Evolutionary conservation across 2,329 filamentous ascomycete genomes (phyloP).

Genomic region (Penicillium psychrosexuale): DNA sequence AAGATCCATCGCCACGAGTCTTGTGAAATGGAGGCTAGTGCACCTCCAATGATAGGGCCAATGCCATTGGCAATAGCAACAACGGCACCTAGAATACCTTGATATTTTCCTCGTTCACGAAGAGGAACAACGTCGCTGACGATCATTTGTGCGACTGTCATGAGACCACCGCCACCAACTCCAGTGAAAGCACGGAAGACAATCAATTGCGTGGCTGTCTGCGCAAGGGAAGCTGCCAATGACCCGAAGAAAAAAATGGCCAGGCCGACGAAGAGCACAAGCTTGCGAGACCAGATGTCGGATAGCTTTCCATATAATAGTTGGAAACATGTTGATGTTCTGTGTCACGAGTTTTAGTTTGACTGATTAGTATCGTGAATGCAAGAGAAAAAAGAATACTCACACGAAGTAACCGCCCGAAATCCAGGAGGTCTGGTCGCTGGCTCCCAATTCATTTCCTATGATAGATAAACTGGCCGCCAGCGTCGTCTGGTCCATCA

Average conservation of each 20-base stretch:
- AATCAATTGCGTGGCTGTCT: slow-evolving; percentile 57
- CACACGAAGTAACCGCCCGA: slow-evolving; percentile 57
- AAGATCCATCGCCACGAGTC: slow-evolving; percentile 56
- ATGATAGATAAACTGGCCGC: slow-evolving; percentile 56
- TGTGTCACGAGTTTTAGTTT: slow-evolving; percentile 35
- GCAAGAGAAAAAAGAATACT: slow-evolving; percentile 26
- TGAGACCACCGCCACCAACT: slow-evolving; percentile 60
- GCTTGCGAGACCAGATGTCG: slow-evolving; percentile 60
- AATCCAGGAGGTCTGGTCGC: slow-evolving; percentile 54
- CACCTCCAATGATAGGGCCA: slow-evolving; percentile 54
- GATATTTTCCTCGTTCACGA: slow-evolving; percentile 59
- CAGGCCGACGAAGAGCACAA: slow-evolving; percentile 54
- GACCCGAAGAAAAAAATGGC: slow-evolving; percentile 55
- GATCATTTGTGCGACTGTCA: slow-evolving; percentile 59
- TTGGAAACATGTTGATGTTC: slow-evolving; percentile 67
- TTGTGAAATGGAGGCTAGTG: slow-evolving; percentile 45
- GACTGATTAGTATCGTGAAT: not conserved
- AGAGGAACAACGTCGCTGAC: slow-evolving; percentile 60
- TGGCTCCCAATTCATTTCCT: slow-evolving; percentile 50
- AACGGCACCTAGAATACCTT: slow-evolving; percentile 53
- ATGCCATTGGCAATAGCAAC: slow-evolving; percentile 55
- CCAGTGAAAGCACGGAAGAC: slow-evolving; percentile 60
- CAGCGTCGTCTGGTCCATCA: slow-evolving; percentile 59
- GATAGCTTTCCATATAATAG: slow-evolving; percentile 62
- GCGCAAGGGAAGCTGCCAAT: slow-evolving; percentile 57